Percentiles rank a stretch among this genome's conserved stretches.
phyloP scores from a whole-genome alignment of 192 early-diverging fungal species.

The Phlyctochytrium planicorne region DNA sequence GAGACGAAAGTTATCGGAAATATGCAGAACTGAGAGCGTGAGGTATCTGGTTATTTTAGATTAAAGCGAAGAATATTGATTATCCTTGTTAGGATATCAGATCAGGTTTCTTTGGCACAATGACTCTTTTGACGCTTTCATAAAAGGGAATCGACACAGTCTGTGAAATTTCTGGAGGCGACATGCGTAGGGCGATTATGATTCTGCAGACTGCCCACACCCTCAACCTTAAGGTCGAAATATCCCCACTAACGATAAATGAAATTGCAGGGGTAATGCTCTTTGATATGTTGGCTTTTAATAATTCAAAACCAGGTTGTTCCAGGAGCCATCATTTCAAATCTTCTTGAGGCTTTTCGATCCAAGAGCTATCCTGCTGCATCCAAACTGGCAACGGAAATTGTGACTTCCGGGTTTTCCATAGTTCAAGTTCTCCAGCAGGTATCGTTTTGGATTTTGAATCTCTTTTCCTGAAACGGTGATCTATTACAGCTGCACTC shows the following conservation, averaged over 20 bases:
- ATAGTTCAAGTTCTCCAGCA: constrained; percentile 72
- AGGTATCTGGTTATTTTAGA: constrained; percentile 30
- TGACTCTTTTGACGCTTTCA: not conserved
- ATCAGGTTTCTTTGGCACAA: not conserved
- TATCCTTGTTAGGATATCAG: not conserved
- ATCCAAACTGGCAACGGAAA: constrained; percentile 49
- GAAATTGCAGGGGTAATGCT: constrained; percentile 78
- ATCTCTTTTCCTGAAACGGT: not conserved
- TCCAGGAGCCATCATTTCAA: constrained; percentile 62
- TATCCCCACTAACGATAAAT: constrained; percentile 54
- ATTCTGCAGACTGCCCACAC: constrained; percentile 81
- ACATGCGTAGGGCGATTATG: constrained; percentile 91
- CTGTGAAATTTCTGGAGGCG: constrained; percentile 78
- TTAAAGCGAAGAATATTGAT: not conserved
- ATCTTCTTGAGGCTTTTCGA: constrained; percentile 58
- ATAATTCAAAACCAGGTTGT: constrained; percentile 45
- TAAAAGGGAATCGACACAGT: constrained; percentile 61
- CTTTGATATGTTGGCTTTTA: constrained; percentile 15
- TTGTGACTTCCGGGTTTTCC: constrained; percentile 73
- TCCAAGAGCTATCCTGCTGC: constrained; percentile 46
- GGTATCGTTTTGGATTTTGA: constrained; percentile 32
- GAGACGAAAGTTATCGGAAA: constrained; percentile 59
- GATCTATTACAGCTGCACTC: constrained; percentile 56
- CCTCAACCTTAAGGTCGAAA: constrained; percentile 48
- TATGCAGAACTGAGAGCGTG: constrained; percentile 68